Evolutionary conservation across 495 filamentous ascomycete species (phyloP).

Genomic region (Tetracladium setigerum): DNA sequence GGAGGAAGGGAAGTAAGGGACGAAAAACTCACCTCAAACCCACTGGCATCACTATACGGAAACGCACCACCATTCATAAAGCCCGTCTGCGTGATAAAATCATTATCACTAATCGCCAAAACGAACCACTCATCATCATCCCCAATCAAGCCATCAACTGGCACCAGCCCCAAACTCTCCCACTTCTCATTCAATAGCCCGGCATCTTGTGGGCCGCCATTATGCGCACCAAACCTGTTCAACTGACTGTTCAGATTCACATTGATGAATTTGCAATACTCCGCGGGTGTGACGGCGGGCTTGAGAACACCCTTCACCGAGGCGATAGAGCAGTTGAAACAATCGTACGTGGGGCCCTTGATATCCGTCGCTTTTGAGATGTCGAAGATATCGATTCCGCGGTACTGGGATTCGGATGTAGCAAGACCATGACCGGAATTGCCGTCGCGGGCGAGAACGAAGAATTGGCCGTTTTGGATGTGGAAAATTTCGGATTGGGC

Average conservation of each 20-base stretch:
- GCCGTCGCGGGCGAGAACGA: slow-evolving; percentile 64
- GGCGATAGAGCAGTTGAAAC: slow-evolving; percentile 39
- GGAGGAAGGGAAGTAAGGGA: no score
- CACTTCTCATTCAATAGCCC: slow-evolving; percentile 72
- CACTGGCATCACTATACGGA: slow-evolving; percentile 53
- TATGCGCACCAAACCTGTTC: slow-evolving; percentile 59
- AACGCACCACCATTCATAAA: slow-evolving; percentile 54
- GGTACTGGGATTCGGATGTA: slow-evolving; percentile 50
- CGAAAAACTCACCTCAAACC: slow-evolving; percentile 31
- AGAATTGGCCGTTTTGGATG: slow-evolving; percentile 55
- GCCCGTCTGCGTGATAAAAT: slow-evolving; percentile 74
- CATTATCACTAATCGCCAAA: slow-evolving; percentile 67
- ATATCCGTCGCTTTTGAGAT: slow-evolving; percentile 59
- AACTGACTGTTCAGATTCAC: slow-evolving; percentile 65
- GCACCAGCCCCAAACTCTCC: slow-evolving; percentile 63
- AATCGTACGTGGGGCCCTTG: slow-evolving; percentile 39
- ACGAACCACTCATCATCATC: slow-evolving; percentile 49
- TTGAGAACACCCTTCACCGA: slow-evolving; percentile 47
- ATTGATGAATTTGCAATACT: slow-evolving; percentile 65
- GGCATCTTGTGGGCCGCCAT: slow-evolving; percentile 51
- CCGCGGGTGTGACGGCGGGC: slow-evolving; percentile 48
- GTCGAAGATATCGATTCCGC: slow-evolving; percentile 69
- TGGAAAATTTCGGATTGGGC: slow-evolving; percentile 66
- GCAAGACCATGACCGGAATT: slow-evolving; percentile 49
- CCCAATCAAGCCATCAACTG: slow-evolving; percentile 41